Conservation (phyloP, 2,329 filamentous ascomycete species). For the Penicillium fuscoglaucum region DNA sequence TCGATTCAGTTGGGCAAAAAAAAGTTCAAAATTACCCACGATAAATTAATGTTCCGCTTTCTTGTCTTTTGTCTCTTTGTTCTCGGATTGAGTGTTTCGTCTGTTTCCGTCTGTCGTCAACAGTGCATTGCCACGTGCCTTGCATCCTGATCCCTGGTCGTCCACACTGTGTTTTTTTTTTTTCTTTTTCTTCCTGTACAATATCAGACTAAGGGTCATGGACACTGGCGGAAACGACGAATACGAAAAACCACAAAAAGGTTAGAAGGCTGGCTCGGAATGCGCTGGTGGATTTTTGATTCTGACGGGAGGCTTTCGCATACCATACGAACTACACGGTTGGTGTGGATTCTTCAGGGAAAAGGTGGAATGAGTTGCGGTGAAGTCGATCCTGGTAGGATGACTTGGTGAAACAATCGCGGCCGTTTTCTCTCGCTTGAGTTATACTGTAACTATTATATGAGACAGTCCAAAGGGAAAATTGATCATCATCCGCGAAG, state of each 20-base stretch:
- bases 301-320: constrained; percentile 16
- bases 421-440: constrained; percentile 22
- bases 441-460: constrained; percentile 25
- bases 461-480: constrained; percentile 23
- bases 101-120: constrained; percentile 16
- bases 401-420: constrained; percentile 9
- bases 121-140: neutral
- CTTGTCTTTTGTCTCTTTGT: constrained; percentile 20
- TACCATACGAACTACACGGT: constrained; percentile 19
- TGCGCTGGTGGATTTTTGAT: constrained; percentile 12
- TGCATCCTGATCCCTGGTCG: constrained; percentile 5
- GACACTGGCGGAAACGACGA: constrained; percentile 10
- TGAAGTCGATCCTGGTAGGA: constrained; percentile 6
- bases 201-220: constrained; percentile 21
- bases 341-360: constrained; percentile 3
- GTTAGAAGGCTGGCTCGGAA: constrained; percentile 26
- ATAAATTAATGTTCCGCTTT: constrained; percentile 27
- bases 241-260: constrained; percentile 29
- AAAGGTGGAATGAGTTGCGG: constrained; percentile 13
- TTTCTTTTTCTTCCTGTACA: constrained; percentile 19
- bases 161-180: constrained; percentile 11
- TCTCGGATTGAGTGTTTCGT: constrained; percentile 19
- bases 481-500: constrained; percentile 25
- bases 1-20: constrained; percentile 25
- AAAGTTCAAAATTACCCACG: constrained; percentile 27